Percentiles rank a stretch among this genome's conserved stretches.
phyloP scores from a whole-genome alignment of 2,329 filamentous ascomycete genomes.

The Hymenoscyphus linearis region DNA sequence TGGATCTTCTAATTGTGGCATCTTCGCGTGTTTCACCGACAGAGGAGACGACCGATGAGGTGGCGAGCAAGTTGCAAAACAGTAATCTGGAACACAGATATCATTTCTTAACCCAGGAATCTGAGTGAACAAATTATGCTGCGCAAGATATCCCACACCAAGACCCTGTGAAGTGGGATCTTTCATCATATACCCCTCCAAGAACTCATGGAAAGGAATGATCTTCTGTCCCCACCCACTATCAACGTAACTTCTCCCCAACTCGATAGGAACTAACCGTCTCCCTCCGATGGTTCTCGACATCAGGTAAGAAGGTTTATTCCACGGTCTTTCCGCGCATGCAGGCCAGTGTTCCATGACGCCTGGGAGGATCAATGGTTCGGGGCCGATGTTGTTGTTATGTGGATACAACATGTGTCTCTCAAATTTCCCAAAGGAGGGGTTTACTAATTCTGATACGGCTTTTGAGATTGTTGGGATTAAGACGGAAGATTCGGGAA shows the following conservation, averaged over 20 bases:
- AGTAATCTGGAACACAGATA: conserved; percentile 77
- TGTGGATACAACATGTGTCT: conserved; percentile 46
- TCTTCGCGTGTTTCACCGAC: conserved; percentile 35
- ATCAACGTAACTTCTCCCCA: conserved; percentile 84
- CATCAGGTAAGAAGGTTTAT: conserved; percentile 66
- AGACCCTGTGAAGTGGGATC: neutral
- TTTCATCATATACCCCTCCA: conserved; percentile 37
- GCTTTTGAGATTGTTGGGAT: conserved; percentile 39
- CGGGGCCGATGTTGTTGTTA: conserved; percentile 37
- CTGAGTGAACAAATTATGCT: conserved; percentile 82
- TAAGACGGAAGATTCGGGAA: conserved; percentile 30
- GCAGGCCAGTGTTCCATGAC: conserved; percentile 73
- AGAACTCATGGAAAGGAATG: conserved; percentile 67
- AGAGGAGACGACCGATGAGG: conserved; percentile 45
- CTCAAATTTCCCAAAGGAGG: conserved; percentile 57
- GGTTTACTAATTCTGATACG: conserved; percentile 39
- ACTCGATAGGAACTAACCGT: conserved; percentile 78
- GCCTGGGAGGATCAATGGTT: conserved; percentile 66
- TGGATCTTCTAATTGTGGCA: conserved; percentile 49
- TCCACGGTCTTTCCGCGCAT: conserved; percentile 62
- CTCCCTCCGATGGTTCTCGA: conserved; percentile 68
- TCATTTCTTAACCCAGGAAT: conserved; percentile 72
- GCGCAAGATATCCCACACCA: conserved; percentile 76
- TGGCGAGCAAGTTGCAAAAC: conserved; percentile 63
- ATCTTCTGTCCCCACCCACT: conserved; percentile 79